Conservation (phyloP, 768 basidiomycete species). For the Harrya chromipes region DNA sequence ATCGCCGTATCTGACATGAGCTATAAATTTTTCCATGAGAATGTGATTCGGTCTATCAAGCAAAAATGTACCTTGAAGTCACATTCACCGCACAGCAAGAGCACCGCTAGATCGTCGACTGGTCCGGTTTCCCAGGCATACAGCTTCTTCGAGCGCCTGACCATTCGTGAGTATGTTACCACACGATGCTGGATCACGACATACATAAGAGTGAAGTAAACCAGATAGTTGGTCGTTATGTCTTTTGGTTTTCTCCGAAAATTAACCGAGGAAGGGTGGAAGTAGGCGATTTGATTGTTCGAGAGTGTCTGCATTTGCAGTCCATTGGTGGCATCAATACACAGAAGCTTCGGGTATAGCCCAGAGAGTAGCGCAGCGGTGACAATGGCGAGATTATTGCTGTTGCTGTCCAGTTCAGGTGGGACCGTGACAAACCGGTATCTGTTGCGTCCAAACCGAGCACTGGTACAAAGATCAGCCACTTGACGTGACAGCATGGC, state of each 20-base stretch:
- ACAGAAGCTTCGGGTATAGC: conserved; percentile 87
- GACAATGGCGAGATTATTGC: conserved; percentile 60
- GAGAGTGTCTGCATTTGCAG: conserved; percentile 69
- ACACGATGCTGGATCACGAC: conserved; percentile 14
- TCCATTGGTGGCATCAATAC: conserved; percentile 55
- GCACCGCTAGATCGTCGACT: conserved; percentile 75
- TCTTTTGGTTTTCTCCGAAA: conserved; percentile 66
- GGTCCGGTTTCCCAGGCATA: conserved; percentile 95
- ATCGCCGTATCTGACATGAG: conserved; percentile 64
- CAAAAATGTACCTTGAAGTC: conserved; percentile 71
- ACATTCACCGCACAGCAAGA: conserved; percentile 84
- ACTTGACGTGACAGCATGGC: not conserved
- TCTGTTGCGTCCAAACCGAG: conserved; percentile 70
- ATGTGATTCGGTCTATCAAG: not conserved
- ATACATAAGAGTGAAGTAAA: conserved; percentile 88
- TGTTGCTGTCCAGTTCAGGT: conserved; percentile 63
- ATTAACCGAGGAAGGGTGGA: conserved; percentile 94
- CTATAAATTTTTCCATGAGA: conserved; percentile 36
- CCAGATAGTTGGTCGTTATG: conserved; percentile 70
- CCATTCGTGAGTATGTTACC: conserved; percentile 1
- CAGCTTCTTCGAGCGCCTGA: conserved; percentile 89
- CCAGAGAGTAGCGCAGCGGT: conserved; percentile 84
- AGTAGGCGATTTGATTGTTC: conserved; percentile 73
- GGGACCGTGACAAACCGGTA: conserved; percentile 79
- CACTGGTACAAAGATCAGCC: conserved; percentile 39